Evolutionary conservation across 768 basidiomycete species (phyloP).

Genomic region (Kwoniella sp.): DNA sequence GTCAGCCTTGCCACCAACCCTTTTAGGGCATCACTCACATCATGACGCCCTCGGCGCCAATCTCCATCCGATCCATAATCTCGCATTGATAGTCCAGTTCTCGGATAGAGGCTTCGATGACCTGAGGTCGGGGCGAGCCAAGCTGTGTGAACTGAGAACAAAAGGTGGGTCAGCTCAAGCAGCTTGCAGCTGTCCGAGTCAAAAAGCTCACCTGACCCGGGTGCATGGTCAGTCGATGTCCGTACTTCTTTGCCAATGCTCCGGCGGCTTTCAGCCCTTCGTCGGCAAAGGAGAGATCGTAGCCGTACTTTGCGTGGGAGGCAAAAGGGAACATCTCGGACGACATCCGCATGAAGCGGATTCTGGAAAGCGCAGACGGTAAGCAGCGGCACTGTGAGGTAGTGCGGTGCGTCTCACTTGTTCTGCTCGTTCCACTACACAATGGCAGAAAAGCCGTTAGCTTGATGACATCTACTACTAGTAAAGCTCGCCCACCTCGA

Average conservation of each 20-base stretch:
- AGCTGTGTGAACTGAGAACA: conserved; percentile 55
- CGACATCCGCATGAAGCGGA: conserved; percentile 81
- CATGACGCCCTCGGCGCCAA: conserved; percentile 80
- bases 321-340: conserved; percentile 94
- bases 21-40: no score
- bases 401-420: conserved; percentile 56
- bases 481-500: conserved; percentile 53
- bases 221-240: conserved; percentile 77
- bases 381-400: conserved; percentile 1
- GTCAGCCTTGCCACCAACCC: no score
- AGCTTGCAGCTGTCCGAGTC: neutral
- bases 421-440: conserved; percentile 79
- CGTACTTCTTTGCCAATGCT: conserved; percentile 63
- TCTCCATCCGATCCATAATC: conserved; percentile 73
- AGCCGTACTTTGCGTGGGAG: conserved; percentile 67
- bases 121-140: conserved; percentile 70
- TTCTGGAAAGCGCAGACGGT: conserved; percentile 53
- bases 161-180: neutral
- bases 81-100: conserved; percentile 83
- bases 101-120: conserved; percentile 69
- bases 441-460: neutral
- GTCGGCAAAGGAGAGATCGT: conserved; percentile 71
- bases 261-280: conserved; percentile 61
- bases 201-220: conserved; percentile 69
- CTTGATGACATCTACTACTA: neutral